Evolutionary conservation across 805 yeast species (phyloP).

Genomic region (Candida nitratophila): DNA sequence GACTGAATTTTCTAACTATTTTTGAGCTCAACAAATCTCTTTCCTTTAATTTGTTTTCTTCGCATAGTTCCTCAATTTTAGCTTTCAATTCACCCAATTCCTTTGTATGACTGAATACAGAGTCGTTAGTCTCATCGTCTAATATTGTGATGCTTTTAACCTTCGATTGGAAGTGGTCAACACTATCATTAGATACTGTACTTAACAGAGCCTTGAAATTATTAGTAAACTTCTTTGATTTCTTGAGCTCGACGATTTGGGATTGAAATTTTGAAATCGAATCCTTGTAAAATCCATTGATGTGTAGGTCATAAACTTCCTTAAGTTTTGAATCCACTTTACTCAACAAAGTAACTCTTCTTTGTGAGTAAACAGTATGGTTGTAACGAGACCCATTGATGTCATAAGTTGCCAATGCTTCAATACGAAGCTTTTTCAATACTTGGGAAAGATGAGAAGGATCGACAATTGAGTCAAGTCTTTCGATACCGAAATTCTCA

Average conservation of each 20-base stretch:
- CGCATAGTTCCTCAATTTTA: slow-evolving; percentile 22
- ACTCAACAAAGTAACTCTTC: slow-evolving; percentile 40
- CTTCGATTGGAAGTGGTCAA: neutral
- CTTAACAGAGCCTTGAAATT: slow-evolving; percentile 17
- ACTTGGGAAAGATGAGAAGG: slow-evolving; percentile 31
- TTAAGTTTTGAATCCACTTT: slow-evolving; percentile 41
- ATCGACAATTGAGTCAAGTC: slow-evolving; percentile 20
- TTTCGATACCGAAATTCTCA: slow-evolving; percentile 20
- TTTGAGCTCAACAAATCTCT: slow-evolving; percentile 34
- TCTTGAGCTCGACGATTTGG: slow-evolving; percentile 15
- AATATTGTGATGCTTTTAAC: slow-evolving; percentile 26
- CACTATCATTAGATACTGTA: slow-evolving; percentile 6
- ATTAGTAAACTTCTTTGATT: slow-evolving; percentile 14
- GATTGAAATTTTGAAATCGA: slow-evolving; percentile 25
- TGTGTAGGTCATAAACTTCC: slow-evolving; percentile 35
- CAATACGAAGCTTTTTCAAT: slow-evolving; percentile 36
- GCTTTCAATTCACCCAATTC: slow-evolving; percentile 28
- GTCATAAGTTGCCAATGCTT: slow-evolving; percentile 52
- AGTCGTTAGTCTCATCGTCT: slow-evolving; percentile 13
- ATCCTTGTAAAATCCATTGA: slow-evolving; percentile 29
- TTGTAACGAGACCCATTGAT: slow-evolving; percentile 71
- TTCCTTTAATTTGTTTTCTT: slow-evolving; percentile 31
- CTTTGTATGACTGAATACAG: slow-evolving; percentile 21
- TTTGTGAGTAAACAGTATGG: slow-evolving; percentile 56
- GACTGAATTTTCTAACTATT: slow-evolving; percentile 38